Conservation (phyloP, 1,284 basidiomycete species). For the Ceratorhiza oryzae-sativae region DNA sequence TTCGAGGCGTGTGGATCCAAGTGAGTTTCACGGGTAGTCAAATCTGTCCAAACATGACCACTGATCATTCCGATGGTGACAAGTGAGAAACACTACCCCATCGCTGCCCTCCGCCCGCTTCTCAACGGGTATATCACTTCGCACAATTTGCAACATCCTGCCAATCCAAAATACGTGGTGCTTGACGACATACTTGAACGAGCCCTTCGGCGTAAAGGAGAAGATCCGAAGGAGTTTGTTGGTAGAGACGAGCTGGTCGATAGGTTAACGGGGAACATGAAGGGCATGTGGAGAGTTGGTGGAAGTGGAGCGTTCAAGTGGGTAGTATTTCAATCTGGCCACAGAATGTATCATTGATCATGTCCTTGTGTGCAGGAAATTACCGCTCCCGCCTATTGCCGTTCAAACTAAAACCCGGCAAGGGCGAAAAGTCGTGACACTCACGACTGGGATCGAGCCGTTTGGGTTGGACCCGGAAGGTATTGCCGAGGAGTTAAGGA, state of each 20-base stretch:
- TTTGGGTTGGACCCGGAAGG: conserved; percentile 71
- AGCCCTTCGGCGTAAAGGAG: conserved; percentile 46
- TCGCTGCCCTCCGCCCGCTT: conserved; percentile 61
- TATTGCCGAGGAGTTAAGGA: conserved; percentile 80
- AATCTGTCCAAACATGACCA: neutral
- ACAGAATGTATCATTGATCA: conserved; percentile 27
- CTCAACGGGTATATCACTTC: conserved; percentile 69
- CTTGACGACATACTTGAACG: conserved; percentile 58
- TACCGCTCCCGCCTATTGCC: conserved; percentile 70
- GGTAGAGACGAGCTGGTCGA: conserved; percentile 72
- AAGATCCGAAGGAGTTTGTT: conserved; percentile 60
- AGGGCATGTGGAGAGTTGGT: conserved; percentile 67
- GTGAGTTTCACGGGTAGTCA: conserved; percentile 54
- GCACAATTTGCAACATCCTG: conserved; percentile 69
- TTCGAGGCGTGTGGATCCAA: conserved; percentile 65
- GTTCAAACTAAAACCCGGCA: conserved; percentile 75
- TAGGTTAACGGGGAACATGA: conserved; percentile 53
- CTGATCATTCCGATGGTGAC: neutral
- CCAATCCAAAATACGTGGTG: conserved; percentile 73
- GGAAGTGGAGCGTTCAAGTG: conserved; percentile 73
- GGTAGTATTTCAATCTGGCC: conserved; percentile 15
- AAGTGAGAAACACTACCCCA: conserved; percentile 61
- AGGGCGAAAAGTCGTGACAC: conserved; percentile 77
- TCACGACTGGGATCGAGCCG: conserved; percentile 78
- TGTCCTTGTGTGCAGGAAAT: conserved; percentile 65